Conservation (phyloP, 1,284 basidiomycete species). For the Ganoderma multipileum region DNA sequence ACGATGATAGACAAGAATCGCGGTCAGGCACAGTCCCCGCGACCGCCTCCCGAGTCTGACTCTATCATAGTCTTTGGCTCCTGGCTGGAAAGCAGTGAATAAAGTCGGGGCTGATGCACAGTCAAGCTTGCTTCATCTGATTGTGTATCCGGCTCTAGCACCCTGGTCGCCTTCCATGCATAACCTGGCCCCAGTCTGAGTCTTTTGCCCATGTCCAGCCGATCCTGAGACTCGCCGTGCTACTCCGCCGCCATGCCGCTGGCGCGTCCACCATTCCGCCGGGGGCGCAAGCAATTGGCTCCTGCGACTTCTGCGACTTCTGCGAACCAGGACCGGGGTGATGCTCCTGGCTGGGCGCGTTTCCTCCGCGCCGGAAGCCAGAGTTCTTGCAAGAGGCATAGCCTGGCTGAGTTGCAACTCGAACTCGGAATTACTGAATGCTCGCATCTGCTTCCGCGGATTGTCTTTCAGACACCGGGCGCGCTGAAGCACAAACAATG, state of each 20-base stretch:
- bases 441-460: background rate
- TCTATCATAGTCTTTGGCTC: too few relatives aligned
- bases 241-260: background rate
- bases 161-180: slow-evolving; percentile 18
- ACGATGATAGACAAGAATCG: background rate
- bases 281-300: background rate
- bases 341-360: background rate
- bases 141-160: background rate
- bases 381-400: background rate
- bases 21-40: slow-evolving; percentile 19
- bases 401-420: slow-evolving; percentile 6
- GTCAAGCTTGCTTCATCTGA: background rate
- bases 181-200: slow-evolving; percentile 14
- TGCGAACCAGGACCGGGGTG: background rate
- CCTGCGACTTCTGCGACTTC: background rate
- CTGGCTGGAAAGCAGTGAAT: background rate
- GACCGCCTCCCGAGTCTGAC: slow-evolving; percentile 14
- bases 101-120: background rate
- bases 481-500: background rate
- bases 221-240: background rate
- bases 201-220: background rate
- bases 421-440: background rate
- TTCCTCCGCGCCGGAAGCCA: slow-evolving; percentile 1
- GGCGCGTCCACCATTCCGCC: background rate
- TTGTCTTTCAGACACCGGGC: background rate